Evolutionary conservation across 352 stramenopile species (phyloP), one percentile per base, ranked within the genome.

Genomic region (Aphanomyces stellatus): DNA sequence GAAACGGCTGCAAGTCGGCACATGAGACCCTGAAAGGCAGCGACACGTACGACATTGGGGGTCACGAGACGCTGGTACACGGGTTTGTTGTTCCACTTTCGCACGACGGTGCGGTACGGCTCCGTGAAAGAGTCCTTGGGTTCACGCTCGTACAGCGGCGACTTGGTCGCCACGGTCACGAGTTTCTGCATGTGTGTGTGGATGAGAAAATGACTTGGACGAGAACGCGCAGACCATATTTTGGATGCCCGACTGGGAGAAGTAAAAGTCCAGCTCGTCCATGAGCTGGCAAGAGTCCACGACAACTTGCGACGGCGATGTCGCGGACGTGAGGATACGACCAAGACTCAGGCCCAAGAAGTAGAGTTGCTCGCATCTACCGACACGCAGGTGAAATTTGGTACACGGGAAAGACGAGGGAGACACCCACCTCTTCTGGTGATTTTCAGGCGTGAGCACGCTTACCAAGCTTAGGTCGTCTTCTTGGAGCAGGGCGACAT

Each of bases 211-310:
- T 25, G 53, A 5, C 11, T 17, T n/a, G n/a, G 5, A 27, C 13
- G 11, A 51, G n/a, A 10, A 64, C 6, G 33, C 17, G 34, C 70
- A 28, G 43, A 90, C 81, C 85, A 93, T 91, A 67, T 82, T 80
- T 73, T 93, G 85, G 30, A 89, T 76, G 2, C 81, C 85, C 13
- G 76, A 71, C 5, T 82, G 89, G 13, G 83, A 79, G 31, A 93
- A 91, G 68, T 87, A 89, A 63, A 90, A 93, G 65, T 93, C 85
- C 30, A 93, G 76, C 53, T 93, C 85, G 59, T 93, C 85, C 25
- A 93, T 74, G n/a, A 93, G 70, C 57, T 93, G 82, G 24, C 82
- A 91, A 49, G 79, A 83, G 51, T 90, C 80, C 60, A 88, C 80
- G 0, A 80, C 81, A 30, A 93, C 66, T 15, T 81, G 71, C 68